Conservation (phyloP, 305 asterid species). For the Solanum chacoense region DNA sequence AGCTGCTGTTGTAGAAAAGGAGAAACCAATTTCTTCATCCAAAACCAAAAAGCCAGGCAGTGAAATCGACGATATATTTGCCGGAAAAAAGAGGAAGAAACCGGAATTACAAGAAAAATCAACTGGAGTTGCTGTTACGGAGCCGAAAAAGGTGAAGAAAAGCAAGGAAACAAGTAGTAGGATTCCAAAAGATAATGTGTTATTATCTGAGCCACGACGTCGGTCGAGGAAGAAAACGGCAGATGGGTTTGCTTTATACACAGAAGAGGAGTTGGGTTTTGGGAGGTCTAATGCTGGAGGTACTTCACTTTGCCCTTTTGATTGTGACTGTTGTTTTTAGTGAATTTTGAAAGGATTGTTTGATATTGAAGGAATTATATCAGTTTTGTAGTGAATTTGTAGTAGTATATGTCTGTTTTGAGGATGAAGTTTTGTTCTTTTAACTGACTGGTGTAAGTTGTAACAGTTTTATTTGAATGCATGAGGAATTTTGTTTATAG, state of each 20-base stretch:
- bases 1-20: constrained; percentile 8
- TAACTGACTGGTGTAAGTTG: background rate
- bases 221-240: constrained; percentile 44
- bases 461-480: background rate
- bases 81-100: constrained; percentile 40
- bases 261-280: constrained; percentile 66
- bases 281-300: constrained; percentile 59
- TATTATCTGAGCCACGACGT: background rate
- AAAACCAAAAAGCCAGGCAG: constrained; percentile 22
- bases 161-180: constrained; percentile 12
- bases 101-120: constrained; percentile 2
- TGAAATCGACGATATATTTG: constrained; percentile 67
- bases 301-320: constrained; percentile 69
- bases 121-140: constrained; percentile 6
- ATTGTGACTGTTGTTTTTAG: constrained; percentile 81
- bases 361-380: background rate
- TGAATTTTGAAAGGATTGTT: background rate
- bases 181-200: background rate
- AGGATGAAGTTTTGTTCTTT: background rate
- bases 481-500: background rate
- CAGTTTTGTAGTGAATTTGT: background rate
- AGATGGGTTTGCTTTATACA: constrained; percentile 57
- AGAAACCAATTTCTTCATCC: constrained; percentile 1
- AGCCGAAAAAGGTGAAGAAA: constrained; percentile 12
- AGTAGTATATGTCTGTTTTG: background rate